phyloP scores from a whole-genome alignment of 495 filamentous ascomycete species.

The Daldinia caldariorum region DNA sequence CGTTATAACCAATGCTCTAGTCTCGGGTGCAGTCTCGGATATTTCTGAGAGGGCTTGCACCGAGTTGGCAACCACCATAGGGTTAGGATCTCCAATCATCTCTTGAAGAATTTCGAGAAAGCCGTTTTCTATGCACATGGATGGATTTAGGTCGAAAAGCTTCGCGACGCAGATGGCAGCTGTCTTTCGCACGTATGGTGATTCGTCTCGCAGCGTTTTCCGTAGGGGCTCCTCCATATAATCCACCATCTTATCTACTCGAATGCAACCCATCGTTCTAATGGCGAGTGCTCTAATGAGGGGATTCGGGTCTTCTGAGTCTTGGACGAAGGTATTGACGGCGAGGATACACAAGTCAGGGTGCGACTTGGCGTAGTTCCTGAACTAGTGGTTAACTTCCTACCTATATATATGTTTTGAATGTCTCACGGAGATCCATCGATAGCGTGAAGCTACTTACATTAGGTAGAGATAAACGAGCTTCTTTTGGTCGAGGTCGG shows the following conservation, averaged over 20 bases:
- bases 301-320: slow-evolving; percentile 98
- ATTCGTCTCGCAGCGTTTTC: slow-evolving; percentile 97
- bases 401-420: not conserved
- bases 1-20: slow-evolving; percentile 82
- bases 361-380: slow-evolving; percentile 99
- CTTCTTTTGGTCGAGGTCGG: slow-evolving; percentile 98
- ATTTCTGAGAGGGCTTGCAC: slow-evolving; percentile 96
- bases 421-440: not conserved
- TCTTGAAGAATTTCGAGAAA: slow-evolving; percentile 97
- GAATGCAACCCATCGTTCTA: slow-evolving; percentile 98
- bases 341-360: slow-evolving; percentile 98
- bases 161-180: slow-evolving; percentile 98
- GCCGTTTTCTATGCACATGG: slow-evolving; percentile 93
- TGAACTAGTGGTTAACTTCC: slow-evolving; percentile 51
- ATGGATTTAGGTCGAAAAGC: slow-evolving; percentile 92
- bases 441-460: slow-evolving; percentile 60
- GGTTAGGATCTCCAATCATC: slow-evolving; percentile 96
- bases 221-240: slow-evolving; percentile 99
- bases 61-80: slow-evolving; percentile 98
- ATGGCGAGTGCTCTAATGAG: slow-evolving; percentile 94
- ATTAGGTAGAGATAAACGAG: slow-evolving; percentile 98
- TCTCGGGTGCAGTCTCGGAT: slow-evolving; percentile 88
- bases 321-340: slow-evolving; percentile 99
- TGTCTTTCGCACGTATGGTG: slow-evolving; percentile 97
- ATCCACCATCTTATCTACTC: slow-evolving; percentile 99